Base-by-base conservation (phyloP, 1,139 yeast genomes). In the Candida sojae region DNA sequence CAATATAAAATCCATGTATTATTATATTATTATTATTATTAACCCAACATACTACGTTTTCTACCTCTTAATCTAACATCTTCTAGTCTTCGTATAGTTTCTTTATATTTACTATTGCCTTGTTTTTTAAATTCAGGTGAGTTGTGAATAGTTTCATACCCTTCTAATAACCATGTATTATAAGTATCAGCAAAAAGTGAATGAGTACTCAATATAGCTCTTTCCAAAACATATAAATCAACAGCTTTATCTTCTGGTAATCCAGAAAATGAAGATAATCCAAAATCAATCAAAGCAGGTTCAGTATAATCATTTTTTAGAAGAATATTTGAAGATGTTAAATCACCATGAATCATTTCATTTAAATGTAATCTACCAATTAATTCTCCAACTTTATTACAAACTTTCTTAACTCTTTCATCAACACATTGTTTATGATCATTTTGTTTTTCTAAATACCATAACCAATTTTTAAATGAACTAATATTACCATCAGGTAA, bases 191-290 rank as follows among this genome's bases (percentile, higher is more conserved):
- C 77, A 59, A 79, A 80, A 5, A 77, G 76, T 0, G 99, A 93
- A 64, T 95, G 99, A 0, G 99, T 95, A 56, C 96, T 88, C 36
- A 81, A 69, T 21, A 95, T 80, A 1, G 99, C 99, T 58, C 98
- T 75, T 64, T 95, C 99, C 53, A 95, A 71, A 8, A 95, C 98
- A 60, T 93, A 95, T 51, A 95, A 66, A 64, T 95, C 99, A 12
- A 95, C 99, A 2, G 99, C 98, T 64, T 90, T 91, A 62, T 93
- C 98, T 59, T 95, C 99, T 0, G 88, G 79, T 53, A 90, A 63
- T 0, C 81, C 79, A 1, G 96, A 84, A 49, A 84, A 84, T n/a
- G 91, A 82, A 5, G 88, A 83, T 17, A 95, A 75, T 0, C 99
- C 99, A 68, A 95, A 93, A 61, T 95, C 99, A 51, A 95, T 95